Percentiles rank a stretch among this genome's conserved stretches.
Conservation (phyloP, 192 early-diverging fungal species). For the Coemansia erecta region DNA sequence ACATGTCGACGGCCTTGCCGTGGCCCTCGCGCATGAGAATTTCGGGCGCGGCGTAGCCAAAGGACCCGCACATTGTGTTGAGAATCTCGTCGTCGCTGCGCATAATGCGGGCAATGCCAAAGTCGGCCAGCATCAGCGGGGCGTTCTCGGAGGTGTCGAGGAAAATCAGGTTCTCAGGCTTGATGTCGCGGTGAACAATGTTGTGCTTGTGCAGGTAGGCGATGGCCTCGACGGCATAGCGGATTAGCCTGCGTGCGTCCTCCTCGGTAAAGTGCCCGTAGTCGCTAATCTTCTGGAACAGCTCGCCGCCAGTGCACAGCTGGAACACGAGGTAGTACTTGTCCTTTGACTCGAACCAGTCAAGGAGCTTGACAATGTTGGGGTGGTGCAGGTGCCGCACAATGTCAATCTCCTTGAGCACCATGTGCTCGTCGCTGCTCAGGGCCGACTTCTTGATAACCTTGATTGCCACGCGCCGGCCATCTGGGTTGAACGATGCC, state of each 20-base stretch:
- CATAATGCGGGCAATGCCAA: constrained; percentile 76
- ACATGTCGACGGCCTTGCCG: constrained; percentile 90
- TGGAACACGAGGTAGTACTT: constrained; percentile 77
- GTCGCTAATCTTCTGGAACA: constrained; percentile 80
- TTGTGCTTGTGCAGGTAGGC: constrained; percentile 83
- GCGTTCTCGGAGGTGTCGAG: constrained; percentile 58
- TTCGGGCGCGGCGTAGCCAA: constrained; percentile 84
- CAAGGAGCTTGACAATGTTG: constrained; percentile 81
- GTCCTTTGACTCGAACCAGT: constrained; percentile 70
- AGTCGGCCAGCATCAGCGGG: constrained; percentile 84
- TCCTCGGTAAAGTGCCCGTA: constrained; percentile 77
- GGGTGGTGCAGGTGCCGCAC: constrained; percentile 80
- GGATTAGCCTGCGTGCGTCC: constrained; percentile 75
- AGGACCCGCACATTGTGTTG: constrained; percentile 82
- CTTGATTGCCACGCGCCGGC: constrained; percentile 83
- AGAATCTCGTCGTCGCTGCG: constrained; percentile 64
- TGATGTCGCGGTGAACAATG: constrained; percentile 82
- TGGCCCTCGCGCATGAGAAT: constrained; percentile 80
- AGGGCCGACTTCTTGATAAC: constrained; percentile 87
- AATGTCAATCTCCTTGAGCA: constrained; percentile 87
- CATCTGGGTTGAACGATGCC: constrained; percentile 65
- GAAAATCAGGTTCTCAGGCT: constrained; percentile 90
- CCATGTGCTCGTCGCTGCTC: constrained; percentile 81
- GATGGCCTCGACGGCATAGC: constrained; percentile 70
- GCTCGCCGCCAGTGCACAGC: constrained; percentile 82